Evolutionary conservation across 2,329 filamentous ascomycete genomes (phyloP).

Genomic region (Paracoccidioides lutzii): DNA sequence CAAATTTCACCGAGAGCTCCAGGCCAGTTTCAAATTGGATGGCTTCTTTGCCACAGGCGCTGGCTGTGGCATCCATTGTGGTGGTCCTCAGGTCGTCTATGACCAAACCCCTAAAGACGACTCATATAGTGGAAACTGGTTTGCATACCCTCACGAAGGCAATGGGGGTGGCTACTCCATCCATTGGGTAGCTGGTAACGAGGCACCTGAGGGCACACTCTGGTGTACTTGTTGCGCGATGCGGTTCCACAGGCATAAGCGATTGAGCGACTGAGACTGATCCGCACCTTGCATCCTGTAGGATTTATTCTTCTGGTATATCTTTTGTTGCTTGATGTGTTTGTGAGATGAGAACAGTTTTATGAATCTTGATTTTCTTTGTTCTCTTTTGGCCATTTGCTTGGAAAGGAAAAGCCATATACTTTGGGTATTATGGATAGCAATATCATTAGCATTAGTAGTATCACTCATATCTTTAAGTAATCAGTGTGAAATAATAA

Average conservation of each 20-base stretch:
- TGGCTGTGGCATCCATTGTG: slow-evolving; percentile 1
- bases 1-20: not conserved
- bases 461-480: no score
- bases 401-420: not conserved
- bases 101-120: not conserved
- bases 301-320: no score
- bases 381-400: not conserved
- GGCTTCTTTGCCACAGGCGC: not conserved
- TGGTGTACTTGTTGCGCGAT: slow-evolving; percentile 1
- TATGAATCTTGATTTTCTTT: not conserved
- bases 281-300: no score
- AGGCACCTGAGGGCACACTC: not conserved
- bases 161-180: not conserved
- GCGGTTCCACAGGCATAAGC: not conserved
- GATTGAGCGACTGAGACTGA: not conserved
- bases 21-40: not conserved
- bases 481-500: no score
- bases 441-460: no score
- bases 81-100: not conserved
- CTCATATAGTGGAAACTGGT: not conserved
- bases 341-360: not conserved
- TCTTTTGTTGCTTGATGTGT: not conserved
- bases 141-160: not conserved
- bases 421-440: no score
- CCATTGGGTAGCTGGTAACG: not conserved